Evolutionary conservation across 1,284 basidiomycete species (phyloP).

Genomic region (Malassezia obtusa): DNA sequence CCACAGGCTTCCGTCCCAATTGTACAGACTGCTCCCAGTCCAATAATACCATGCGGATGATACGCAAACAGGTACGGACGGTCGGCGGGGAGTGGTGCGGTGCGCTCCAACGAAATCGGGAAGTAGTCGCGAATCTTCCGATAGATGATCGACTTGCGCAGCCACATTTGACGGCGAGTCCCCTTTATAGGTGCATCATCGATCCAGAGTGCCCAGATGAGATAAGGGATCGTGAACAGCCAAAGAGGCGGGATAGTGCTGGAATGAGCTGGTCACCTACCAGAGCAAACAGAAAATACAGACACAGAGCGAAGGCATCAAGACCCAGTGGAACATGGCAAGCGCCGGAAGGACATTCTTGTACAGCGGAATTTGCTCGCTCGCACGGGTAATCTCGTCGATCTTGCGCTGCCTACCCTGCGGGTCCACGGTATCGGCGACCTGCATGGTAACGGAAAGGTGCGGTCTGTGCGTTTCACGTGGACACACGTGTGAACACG

Average conservation of each 20-base stretch:
- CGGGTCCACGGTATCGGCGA: not conserved
- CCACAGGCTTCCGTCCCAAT: conserved; percentile 90
- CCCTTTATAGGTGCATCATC: conserved; percentile 71
- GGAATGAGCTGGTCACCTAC: conserved; percentile 53
- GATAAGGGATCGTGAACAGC: conserved; percentile 72
- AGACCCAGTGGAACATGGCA: conserved; percentile 71
- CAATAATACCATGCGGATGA: conserved; percentile 44
- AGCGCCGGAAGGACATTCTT: conserved; percentile 41
- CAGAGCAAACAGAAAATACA: conserved; percentile 67
- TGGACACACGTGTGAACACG: not conserved
- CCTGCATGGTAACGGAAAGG: not conserved
- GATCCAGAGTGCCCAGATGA: conserved; percentile 61
- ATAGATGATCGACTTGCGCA: conserved; percentile 65
- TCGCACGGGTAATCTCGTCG: not conserved
- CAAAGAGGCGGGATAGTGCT: conserved; percentile 82
- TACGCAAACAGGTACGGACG: conserved; percentile 78
- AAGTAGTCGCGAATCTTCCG: conserved; percentile 81
- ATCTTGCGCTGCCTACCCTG: not conserved
- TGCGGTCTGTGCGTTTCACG: conserved; percentile 3
- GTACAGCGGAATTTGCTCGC: not conserved
- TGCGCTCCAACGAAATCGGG: conserved; percentile 56
- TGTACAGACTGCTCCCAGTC: conserved; percentile 72
- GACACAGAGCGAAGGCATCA: conserved; percentile 62
- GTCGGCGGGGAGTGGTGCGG: conserved; percentile 70
- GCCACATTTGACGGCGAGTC: conserved; percentile 67